Evolutionary conservation across 208 protist genomes (phyloP).

Genomic region (Leishmania braziliensis): DNA sequence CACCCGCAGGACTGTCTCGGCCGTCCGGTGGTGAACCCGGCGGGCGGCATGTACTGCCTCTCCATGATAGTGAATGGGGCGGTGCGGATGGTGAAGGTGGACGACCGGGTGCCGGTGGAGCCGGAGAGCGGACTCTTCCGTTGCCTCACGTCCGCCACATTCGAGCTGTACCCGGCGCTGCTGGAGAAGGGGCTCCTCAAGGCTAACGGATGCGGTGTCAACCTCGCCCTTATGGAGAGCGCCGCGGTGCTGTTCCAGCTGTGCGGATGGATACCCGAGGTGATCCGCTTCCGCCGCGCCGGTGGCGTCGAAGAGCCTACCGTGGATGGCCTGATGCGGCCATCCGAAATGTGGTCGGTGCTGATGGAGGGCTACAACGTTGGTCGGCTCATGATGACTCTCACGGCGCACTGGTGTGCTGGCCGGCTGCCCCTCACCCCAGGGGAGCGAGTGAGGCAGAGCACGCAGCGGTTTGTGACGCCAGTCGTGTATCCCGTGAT

Average conservation of each 20-base stretch:
- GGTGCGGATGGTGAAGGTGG: constrained; percentile 72
- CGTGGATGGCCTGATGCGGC: constrained; percentile 13
- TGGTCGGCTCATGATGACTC: constrained; percentile 28
- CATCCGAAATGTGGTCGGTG: constrained; percentile 27
- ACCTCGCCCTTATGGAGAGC: constrained; percentile 74
- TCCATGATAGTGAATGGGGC: constrained; percentile 83
- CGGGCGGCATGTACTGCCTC: constrained; percentile 76
- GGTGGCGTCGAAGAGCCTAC: not conserved
- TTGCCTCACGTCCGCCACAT: constrained; percentile 21
- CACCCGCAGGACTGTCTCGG: constrained; percentile 70
- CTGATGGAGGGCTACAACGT: constrained; percentile 18
- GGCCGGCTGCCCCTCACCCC: not conserved
- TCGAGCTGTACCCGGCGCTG: constrained; percentile 65
- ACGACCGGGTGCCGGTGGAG: constrained; percentile 71
- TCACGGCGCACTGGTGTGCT: constrained; percentile 7
- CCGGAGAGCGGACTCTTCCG: constrained; percentile 44
- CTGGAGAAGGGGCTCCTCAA: constrained; percentile 73
- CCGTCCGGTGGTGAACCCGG: constrained; percentile 60
- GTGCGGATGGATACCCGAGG: constrained; percentile 75
- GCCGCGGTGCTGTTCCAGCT: constrained; percentile 72
- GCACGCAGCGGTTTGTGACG: not conserved
- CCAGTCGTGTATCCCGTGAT: constrained; percentile 19
- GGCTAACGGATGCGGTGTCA: constrained; percentile 76
- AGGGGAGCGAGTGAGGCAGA: not conserved
- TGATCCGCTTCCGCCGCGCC: constrained; percentile 12